phyloP scores from a whole-genome alignment of 768 basidiomycete genomes.

The Cubamyces sp. region DNA sequence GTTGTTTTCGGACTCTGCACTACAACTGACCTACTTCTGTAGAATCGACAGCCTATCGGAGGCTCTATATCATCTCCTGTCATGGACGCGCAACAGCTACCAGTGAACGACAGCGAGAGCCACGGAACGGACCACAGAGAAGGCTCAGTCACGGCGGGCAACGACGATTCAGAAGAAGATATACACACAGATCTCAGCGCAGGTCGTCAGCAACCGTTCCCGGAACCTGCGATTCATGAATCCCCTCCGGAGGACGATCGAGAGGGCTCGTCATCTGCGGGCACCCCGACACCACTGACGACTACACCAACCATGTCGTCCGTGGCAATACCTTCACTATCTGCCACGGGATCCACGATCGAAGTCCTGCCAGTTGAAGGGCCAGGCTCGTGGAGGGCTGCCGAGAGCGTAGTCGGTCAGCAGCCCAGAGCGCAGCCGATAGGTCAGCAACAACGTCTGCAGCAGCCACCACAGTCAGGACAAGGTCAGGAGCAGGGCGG shows the following conservation, averaged over 20 bases:
- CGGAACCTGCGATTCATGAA: no score
- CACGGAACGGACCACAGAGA: conserved; percentile 19
- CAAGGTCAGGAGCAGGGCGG: conserved; percentile 9
- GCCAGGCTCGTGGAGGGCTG: no score
- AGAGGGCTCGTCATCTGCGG: no score
- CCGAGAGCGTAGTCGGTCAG: no score
- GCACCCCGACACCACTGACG: no score
- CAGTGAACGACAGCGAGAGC: conserved; percentile 4
- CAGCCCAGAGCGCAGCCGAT: conserved; percentile 1
- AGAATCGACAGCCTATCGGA: conserved; percentile 45
- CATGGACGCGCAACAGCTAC: conserved; percentile 29
- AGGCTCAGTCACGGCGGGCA: conserved; percentile 3
- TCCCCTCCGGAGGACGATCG: no score
- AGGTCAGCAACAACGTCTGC: neutral
- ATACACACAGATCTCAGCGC: conserved; percentile 28
- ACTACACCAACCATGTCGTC: no score
- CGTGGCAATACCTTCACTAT: no score
- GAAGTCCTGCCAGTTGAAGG: no score
- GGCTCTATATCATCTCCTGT: conserved; percentile 58
- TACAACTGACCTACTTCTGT: conserved; percentile 4
- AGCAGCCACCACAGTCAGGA: conserved; percentile 9
- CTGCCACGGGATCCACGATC: no score
- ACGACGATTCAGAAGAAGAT: conserved; percentile 26
- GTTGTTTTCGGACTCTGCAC: no score
- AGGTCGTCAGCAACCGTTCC: conserved; percentile 13